phyloP scores from a whole-genome alignment of 2,329 filamentous ascomycete species.

The Colletotrichum eleusines region DNA sequence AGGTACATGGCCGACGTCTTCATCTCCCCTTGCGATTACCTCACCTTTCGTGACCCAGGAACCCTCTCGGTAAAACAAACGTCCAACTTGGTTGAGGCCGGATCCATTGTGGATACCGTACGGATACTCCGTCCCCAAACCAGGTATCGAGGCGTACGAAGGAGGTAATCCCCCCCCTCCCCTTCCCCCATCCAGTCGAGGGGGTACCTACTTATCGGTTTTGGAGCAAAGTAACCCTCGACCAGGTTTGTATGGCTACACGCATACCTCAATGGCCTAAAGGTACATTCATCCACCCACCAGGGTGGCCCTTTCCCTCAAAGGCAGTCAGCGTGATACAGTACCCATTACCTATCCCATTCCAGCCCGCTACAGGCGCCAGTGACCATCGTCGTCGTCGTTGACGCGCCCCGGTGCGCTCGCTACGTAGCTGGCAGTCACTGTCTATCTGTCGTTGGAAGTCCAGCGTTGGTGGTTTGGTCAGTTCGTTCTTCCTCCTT shows the following conservation, averaged over 20 bases:
- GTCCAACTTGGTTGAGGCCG: not conserved
- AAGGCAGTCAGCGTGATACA: conserved; percentile 3
- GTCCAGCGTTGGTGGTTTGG: no score
- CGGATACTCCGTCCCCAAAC: no score
- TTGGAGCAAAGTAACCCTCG: not conserved
- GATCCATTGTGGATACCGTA: not conserved
- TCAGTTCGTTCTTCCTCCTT: no score
- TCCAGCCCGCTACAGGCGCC: conserved; percentile 16
- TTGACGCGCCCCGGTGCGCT: conserved; percentile 1
- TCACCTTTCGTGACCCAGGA: not conserved
- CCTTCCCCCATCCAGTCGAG: not conserved
- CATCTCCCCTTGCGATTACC: not conserved
- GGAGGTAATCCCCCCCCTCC: no score
- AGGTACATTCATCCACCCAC: not conserved
- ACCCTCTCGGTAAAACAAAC: not conserved
- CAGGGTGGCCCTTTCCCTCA: not conserved
- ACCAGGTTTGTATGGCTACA: not conserved
- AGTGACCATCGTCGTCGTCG: conserved; percentile 13
- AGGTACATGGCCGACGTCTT: not conserved
- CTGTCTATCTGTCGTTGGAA: not conserved
- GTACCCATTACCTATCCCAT: no score
- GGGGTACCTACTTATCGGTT: not conserved
- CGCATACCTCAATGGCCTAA: not conserved
- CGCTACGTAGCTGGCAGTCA: no score
- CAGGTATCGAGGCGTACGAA: no score